These are phyloP conservation scores for Limnanthes douglasii DNA, from an alignment of 345 rosid species.

Conservation along the genomic window DNA sequence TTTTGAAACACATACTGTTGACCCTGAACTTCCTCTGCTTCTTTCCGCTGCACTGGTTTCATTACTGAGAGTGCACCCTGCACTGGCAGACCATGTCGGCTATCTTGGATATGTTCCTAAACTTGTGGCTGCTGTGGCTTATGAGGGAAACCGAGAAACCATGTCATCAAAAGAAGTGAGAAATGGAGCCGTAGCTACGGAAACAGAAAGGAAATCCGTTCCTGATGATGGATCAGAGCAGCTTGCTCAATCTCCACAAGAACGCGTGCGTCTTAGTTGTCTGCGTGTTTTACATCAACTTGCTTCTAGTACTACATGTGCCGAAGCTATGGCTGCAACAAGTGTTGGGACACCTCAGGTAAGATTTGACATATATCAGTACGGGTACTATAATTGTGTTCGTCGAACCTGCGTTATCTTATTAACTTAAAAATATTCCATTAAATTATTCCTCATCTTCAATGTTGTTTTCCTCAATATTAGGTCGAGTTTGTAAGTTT, in stretches of 20 bases:
- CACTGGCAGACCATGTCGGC: conserved; percentile 95
- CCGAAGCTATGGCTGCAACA: conserved; percentile 99
- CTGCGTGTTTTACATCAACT: conserved; percentile 97
- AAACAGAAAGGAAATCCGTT: conserved; percentile 25
- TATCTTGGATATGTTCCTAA: conserved; percentile 98
- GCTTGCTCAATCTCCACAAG: conserved; percentile 79
- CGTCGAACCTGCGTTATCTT: too few species aligned
- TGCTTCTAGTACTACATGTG: conserved; percentile 91
- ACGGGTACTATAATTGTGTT: too few species aligned
- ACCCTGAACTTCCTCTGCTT: conserved; percentile 90
- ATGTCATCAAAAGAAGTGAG: conserved; percentile 65
- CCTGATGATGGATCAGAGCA: conserved; percentile 35
- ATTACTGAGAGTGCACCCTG: conserved; percentile 92
- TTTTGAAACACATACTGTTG: conserved; percentile 60
- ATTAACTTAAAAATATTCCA: too few species aligned
- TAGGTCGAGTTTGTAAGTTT: background rate
- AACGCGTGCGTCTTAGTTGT: conserved; percentile 96
- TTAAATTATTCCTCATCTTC: too few species aligned
- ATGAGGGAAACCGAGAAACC: conserved; percentile 82
- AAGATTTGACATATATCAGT: conserved; percentile 1
- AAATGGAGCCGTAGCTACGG: conserved; percentile 29
- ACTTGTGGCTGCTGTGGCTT: conserved; percentile 95
- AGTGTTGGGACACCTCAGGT: conserved; percentile 94
- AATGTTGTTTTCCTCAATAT: background rate
- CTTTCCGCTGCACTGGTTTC: conserved; percentile 99